Conservation (phyloP, 805 yeast species). For the Kazachstania kunashirensis region DNA sequence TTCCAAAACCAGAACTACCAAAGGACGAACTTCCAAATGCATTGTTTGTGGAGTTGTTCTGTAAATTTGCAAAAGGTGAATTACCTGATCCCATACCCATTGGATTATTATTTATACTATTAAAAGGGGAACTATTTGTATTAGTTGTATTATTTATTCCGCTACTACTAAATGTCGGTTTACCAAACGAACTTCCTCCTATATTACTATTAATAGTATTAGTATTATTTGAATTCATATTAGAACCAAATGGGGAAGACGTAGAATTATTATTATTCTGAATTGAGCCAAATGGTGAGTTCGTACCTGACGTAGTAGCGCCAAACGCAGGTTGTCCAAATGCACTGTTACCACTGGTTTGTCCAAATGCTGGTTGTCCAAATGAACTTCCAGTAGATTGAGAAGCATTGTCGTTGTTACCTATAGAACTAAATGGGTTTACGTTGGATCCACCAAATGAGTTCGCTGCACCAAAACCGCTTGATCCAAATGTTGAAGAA, state of each 20-base stretch:
- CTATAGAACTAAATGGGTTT: not conserved
- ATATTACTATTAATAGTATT: too few relatives aligned
- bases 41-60: not conserved
- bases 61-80: not conserved
- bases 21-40: constrained; percentile 4
- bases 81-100: too few relatives aligned
- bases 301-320: not conserved
- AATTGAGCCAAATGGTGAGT: not conserved
- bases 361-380: constrained; percentile 1
- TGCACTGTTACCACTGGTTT: not conserved
- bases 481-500: constrained; percentile 1
- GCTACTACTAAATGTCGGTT: not conserved
- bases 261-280: not conserved
- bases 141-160: not conserved
- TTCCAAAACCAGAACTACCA: constrained; percentile 1
- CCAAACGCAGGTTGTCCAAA: constrained; percentile 2
- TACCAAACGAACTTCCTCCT: not conserved
- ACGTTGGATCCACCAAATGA: not conserved
- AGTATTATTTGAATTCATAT: too few relatives aligned
- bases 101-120: too few relatives aligned
- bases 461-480: not conserved
- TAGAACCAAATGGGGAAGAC: too few relatives aligned
- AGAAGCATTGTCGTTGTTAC: not conserved
- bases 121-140: constrained; percentile 1
- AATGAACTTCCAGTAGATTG: not conserved